A percentile compares a stretch with the other conserved stretches of the same genome.
Conservation (phyloP, 2,329 filamentous ascomycete species). For the Metarhizium brunneum region DNA sequence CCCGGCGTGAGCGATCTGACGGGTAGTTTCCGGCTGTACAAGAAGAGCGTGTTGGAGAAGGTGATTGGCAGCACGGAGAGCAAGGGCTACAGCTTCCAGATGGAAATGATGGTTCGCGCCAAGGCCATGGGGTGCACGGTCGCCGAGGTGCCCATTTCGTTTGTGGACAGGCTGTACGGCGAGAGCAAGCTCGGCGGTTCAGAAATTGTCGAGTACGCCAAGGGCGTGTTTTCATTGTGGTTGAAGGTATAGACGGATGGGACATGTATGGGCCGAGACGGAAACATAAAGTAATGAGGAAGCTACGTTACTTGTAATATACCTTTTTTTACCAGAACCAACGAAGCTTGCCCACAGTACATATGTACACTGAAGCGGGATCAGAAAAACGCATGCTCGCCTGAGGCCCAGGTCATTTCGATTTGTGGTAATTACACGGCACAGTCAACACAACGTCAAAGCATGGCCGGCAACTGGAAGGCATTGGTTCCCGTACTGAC, state of each 20-base stretch:
- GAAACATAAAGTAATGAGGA: neutral
- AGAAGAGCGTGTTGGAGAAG: slow-evolving; percentile 79
- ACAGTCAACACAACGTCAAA: too few species aligned
- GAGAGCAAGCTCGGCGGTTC: slow-evolving; percentile 90
- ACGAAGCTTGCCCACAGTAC: too few species aligned
- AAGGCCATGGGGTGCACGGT: slow-evolving; percentile 94
- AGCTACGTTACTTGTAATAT: neutral
- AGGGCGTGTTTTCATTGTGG: slow-evolving; percentile 72
- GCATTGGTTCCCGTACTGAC: too few species aligned
- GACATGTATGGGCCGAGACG: neutral
- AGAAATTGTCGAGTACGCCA: slow-evolving; percentile 95
- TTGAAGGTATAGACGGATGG: slow-evolving; percentile 51
- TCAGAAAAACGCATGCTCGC: too few species aligned
- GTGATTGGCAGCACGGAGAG: slow-evolving; percentile 86
- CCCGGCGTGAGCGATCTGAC: slow-evolving; percentile 95
- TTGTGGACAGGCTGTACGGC: slow-evolving; percentile 91
- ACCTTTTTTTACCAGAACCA: neutral
- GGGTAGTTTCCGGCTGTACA: slow-evolving; percentile 90
- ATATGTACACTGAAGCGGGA: too few species aligned
- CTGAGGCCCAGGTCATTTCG: too few species aligned
- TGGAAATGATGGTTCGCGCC: slow-evolving; percentile 98
- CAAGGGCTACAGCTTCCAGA: slow-evolving; percentile 98
- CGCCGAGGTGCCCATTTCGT: slow-evolving; percentile 90
- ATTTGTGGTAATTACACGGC: too few species aligned
- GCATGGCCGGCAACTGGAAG: too few species aligned